Evolutionary conservation across 306 rosid species (phyloP).

Genomic region (Notholithocarpus densiflorus): DNA sequence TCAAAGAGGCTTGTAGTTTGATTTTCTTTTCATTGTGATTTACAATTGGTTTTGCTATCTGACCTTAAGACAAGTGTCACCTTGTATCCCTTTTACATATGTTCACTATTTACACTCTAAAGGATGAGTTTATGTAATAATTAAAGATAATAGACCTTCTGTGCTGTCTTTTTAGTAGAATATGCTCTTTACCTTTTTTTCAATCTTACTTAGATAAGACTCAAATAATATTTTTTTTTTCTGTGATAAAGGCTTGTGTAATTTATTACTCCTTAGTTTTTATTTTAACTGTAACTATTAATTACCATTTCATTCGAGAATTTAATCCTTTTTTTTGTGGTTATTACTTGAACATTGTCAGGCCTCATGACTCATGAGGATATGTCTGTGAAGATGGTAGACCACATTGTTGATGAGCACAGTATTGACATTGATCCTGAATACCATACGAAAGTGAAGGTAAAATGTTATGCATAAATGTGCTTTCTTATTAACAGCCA

Average conservation of each 20-base stretch:
- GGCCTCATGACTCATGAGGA: constrained; percentile 58
- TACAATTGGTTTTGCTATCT: too few relatives aligned
- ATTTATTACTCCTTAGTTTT: too few relatives aligned
- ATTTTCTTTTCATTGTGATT: too few relatives aligned
- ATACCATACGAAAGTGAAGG: constrained; percentile 43
- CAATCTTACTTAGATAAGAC: background rate
- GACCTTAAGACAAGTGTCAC: too few relatives aligned
- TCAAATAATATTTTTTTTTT: too few relatives aligned
- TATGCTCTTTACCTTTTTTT: background rate
- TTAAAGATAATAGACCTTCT: too few relatives aligned
- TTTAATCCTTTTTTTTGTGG: background rate
- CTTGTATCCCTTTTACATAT: background rate
- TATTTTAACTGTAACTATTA: too few relatives aligned
- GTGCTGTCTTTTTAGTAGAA: background rate
- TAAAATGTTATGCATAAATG: constrained; percentile 3
- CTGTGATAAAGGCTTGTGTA: too few relatives aligned
- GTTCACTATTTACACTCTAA: too few relatives aligned
- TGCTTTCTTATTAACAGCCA: background rate
- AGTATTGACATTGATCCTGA: constrained; percentile 34
- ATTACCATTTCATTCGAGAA: too few relatives aligned
- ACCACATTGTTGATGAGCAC: too few relatives aligned
- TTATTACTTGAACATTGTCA: constrained; percentile 15
- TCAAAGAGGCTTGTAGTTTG: background rate
- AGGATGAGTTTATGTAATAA: too few relatives aligned
- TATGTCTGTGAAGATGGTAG: constrained; percentile 34